These are phyloP conservation scores for Hypoxylon sp. DNA, from an alignment of 2,329 filamentous ascomycete species.

Conservation along the genomic window DNA sequence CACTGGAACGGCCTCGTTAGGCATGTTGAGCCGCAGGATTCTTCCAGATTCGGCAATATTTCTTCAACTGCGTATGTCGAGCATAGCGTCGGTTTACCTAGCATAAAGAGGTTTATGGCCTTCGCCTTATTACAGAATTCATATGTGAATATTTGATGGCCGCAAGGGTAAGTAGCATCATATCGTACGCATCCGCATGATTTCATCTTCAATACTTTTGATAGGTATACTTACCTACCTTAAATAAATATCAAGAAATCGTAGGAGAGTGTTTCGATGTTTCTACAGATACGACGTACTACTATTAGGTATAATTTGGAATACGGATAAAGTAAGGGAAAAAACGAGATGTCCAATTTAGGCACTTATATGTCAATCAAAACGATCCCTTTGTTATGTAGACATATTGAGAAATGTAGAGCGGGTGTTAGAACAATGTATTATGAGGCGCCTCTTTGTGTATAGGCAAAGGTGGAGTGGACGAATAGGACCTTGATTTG, in stretches of 20 bases:
- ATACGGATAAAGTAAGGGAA: not conserved
- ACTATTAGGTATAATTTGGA: not conserved
- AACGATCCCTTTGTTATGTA: not conserved
- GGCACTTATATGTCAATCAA: not conserved
- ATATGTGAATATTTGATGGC: constrained; percentile 39
- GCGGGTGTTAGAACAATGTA: constrained; percentile 16
- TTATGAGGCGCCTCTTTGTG: constrained; percentile 9
- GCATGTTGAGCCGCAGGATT: constrained; percentile 44
- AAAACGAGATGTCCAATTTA: not conserved
- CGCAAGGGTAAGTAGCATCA: constrained; percentile 49
- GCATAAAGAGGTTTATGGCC: constrained; percentile 30
- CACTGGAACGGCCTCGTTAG: constrained; percentile 47
- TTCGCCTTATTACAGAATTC: constrained; percentile 45
- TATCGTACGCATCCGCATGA: constrained; percentile 42
- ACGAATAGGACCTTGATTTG: not conserved
- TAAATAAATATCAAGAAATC: not conserved
- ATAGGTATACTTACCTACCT: constrained; percentile 12
- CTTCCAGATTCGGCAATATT: constrained; percentile 38
- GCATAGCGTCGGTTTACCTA: constrained; percentile 32
- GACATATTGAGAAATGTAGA: constrained; percentile 7
- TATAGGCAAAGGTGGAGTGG: not conserved
- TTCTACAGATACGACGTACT: not conserved
- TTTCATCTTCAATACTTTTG: constrained; percentile 11
- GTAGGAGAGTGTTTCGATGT: not conserved
- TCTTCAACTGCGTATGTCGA: not conserved